Evolutionary conservation across 257 asterid species (phyloP).

Genomic region (Nicotiana tomentosiformis): DNA sequence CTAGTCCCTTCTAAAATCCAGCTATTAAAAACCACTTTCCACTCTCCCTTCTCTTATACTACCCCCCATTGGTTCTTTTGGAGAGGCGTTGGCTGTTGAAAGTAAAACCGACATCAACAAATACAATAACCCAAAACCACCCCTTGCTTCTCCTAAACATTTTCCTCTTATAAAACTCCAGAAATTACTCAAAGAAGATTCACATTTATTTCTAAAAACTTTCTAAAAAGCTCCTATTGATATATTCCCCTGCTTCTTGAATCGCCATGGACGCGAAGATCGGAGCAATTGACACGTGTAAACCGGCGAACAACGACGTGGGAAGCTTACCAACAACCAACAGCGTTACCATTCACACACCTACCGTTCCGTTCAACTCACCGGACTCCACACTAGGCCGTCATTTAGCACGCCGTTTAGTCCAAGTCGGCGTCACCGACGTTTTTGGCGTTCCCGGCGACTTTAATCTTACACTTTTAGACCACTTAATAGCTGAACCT

Average conservation of each 20-base stretch:
- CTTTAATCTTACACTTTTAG: slow-evolving; percentile 26
- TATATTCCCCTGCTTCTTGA: too few species aligned
- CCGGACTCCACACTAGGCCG: slow-evolving; percentile 24
- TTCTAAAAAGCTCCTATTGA: too few species aligned
- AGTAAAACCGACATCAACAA: not conserved
- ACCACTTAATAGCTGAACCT: slow-evolving; percentile 73
- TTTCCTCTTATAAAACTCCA: not conserved
- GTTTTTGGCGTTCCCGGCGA: slow-evolving; percentile 23
- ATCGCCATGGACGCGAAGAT: slow-evolving; percentile 1
- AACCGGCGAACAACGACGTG: not conserved
- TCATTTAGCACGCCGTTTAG: slow-evolving; percentile 23
- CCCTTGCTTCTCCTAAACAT: not conserved
- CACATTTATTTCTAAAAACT: too few species aligned
- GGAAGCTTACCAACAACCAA: not conserved
- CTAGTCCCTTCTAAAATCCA: not conserved
- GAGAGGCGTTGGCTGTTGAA: too few species aligned
- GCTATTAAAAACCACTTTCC: not conserved
- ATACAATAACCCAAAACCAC: not conserved
- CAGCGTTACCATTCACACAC: not conserved
- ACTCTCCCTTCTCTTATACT: not conserved
- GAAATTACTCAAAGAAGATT: not conserved
- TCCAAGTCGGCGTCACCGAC: slow-evolving; percentile 19
- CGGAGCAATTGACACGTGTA: slow-evolving; percentile 7
- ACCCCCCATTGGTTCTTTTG: not conserved
- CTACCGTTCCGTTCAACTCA: not conserved